phyloP scores from a whole-genome alignment of 768 basidiomycete genomes.

The Goffeauzyma gilvescens region DNA sequence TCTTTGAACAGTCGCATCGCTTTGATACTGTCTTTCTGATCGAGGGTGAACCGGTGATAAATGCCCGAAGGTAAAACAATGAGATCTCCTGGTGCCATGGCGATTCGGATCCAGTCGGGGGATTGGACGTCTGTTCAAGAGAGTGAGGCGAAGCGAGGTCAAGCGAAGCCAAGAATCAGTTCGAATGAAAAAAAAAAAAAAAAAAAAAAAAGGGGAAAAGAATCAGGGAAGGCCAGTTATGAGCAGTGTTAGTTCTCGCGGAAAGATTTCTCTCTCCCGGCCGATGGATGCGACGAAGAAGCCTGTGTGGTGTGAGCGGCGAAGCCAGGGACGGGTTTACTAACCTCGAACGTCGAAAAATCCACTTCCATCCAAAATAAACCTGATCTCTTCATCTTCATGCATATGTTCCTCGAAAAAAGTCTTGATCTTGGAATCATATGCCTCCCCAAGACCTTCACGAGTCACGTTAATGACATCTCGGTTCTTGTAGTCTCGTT shows the following conservation, averaged over 20 bases:
- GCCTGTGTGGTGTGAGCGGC: slow-evolving; percentile 1
- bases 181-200: too few species aligned
- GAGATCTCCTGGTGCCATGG: slow-evolving; percentile 58
- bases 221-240: too few species aligned
- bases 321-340: slow-evolving; percentile 16
- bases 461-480: slow-evolving; percentile 62
- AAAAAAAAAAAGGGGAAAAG: too few species aligned
- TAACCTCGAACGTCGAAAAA: slow-evolving; percentile 80
- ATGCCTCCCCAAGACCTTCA: slow-evolving; percentile 60
- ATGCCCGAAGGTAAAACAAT: slow-evolving; percentile 59
- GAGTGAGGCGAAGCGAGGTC: neutral
- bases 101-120: slow-evolving; percentile 64
- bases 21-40: slow-evolving; percentile 51
- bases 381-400: slow-evolving; percentile 89
- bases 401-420: slow-evolving; percentile 91
- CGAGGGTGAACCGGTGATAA: slow-evolving; percentile 86
- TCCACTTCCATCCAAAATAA: slow-evolving; percentile 64
- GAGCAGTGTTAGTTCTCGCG: too few species aligned
- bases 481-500: slow-evolving; percentile 63
- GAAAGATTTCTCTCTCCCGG: too few species aligned
- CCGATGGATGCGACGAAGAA: slow-evolving; percentile 12
- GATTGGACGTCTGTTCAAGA: slow-evolving; percentile 40
- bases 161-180: too few species aligned
- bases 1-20: slow-evolving; percentile 78
- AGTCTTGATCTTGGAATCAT: slow-evolving; percentile 59